Evolutionary conservation across 2,329 filamentous ascomycete genomes (phyloP), one percentile per base, ranked within the genome.

Genomic region (Onygena corvina): DNA sequence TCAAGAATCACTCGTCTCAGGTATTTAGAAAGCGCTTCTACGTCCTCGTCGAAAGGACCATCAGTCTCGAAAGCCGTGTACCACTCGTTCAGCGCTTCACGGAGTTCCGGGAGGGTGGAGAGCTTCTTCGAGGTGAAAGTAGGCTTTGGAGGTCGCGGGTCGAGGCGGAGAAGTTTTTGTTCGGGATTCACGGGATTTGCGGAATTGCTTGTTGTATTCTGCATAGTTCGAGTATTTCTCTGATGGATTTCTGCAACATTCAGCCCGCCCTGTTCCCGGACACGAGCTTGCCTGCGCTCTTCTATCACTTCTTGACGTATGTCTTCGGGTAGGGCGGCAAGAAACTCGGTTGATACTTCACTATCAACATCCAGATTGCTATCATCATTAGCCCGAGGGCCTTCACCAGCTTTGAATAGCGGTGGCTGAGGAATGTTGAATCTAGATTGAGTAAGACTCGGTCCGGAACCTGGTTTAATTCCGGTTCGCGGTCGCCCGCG

Each of bases 311-410:
- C 89, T 12, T 69, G 72, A 9, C 85, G 79, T 42, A 94, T 76
- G 42, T 94, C 86, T 55, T 84, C 81, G 0, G 90, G 90, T 0
- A 96, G 71, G 12, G 88, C 87, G 1, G 83, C 79, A 2, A 96
- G 78, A 59, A 95, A 89, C 0, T 81, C 80, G 0, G 77, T 71
- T 51, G 86, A 83, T 2, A 86, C 64, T 44, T 62, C 65, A 12
- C 57, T 57, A 30, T 54, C 50, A 5, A 60, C 59, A 1, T 60
- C 62, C 27, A 64, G 64, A 23, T 11, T 9, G 20, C 11, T 6
- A 9, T 35, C 14, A 57, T 54, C 14, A 59, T 58, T 8, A 51
- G 58, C 4, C 52, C 50, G 3, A 54, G 29, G 4, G 46, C 49
- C 6, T 56, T 52, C 27, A 56, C 54, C 12, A 51, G 45, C 31